phyloP scores from a whole-genome alignment of 306 rosid genomes.

The Trifolium repens region DNA sequence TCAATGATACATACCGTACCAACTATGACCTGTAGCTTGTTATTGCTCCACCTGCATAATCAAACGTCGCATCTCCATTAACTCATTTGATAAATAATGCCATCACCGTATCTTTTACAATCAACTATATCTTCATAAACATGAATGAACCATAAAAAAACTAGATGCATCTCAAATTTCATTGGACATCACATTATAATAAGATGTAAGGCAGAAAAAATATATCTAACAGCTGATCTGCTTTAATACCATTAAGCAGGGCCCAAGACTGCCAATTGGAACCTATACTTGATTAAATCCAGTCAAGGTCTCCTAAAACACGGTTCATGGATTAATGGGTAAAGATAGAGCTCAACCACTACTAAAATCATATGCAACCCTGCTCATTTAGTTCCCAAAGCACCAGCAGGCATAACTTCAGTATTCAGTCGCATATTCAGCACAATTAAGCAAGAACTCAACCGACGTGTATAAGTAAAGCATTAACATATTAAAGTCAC shows the following conservation, averaged over 20 bases:
- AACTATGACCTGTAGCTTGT: constrained; percentile 83
- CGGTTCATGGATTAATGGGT: not conserved
- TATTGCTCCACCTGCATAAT: constrained; percentile 83
- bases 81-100: constrained; percentile 18
- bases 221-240: constrained; percentile 30
- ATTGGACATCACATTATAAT: constrained; percentile 5
- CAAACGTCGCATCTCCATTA: constrained; percentile 40
- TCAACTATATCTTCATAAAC: constrained; percentile 25
- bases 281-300: constrained; percentile 34
- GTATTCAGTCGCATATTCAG: constrained; percentile 23
- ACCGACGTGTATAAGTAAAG: constrained; percentile 10
- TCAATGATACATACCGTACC: constrained; percentile 76
- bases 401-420: constrained; percentile 13
- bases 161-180: constrained; percentile 28
- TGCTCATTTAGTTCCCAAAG: constrained; percentile 25
- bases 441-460: constrained; percentile 35
- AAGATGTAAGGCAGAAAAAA: constrained; percentile 22
- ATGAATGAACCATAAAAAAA: constrained; percentile 24
- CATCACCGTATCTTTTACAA: constrained; percentile 28
- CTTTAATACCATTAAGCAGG: constrained; percentile 36
- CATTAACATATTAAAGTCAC: constrained; percentile 34
- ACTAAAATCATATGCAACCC: constrained; percentile 30
- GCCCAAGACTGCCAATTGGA: constrained; percentile 30
- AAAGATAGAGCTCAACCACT: constrained; percentile 39
- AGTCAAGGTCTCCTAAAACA: constrained; percentile 21